Evolutionary conservation across 2,329 filamentous ascomycete genomes (phyloP), one percentile per base, ranked within the genome.

Genomic region (Aureobasidium sp.): DNA sequence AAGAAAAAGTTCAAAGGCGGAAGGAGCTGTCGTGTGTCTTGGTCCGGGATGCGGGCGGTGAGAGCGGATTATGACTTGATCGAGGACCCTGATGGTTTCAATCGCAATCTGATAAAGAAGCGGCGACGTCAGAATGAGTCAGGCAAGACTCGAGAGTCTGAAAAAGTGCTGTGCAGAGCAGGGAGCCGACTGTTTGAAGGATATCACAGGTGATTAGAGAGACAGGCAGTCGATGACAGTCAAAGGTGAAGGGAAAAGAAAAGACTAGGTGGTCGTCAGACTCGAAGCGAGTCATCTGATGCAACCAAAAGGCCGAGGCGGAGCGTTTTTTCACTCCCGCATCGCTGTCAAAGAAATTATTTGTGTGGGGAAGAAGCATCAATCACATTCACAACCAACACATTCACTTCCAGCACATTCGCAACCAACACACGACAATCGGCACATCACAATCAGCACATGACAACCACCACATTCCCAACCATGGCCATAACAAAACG

Each of bases 211-310:
- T 19, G 29, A 15, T 15, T 17, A 46, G n/a, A 19, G 5, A 2
- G 25, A 25, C 4, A 17, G 7, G 25, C 17, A 17, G 9, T 21
- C 8, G 31, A 35, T 29, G 29, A 21, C 29, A 13, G 31, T 10
- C 17, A 4, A 17, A 19, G 33, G 4, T 29, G 33, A 15, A 38
- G 40, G 33, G 8, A 25, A 33, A 43, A 29, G n/a, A 43, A 29
- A 38, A 8, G 23, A 29, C 31, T 19, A 21, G 7, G 7, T 13
- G 10, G 40, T 57, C 35, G 54, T 46, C 29, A 45, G 5, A 21
- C 6, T 37, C 4, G 10, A 35, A n/a, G 8, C 45, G 45, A 60
- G 57, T 60, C 57, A 60, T 60, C 57, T 60, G 57, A 60, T 60
- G 57, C 57, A 10, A 50, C 43, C 37, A 19, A 29, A 13, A 13